Evolutionary conservation across 2,329 filamentous ascomycete species (phyloP), one percentile per base, ranked within the genome.

Genomic region (Colletotrichum lupini): DNA sequence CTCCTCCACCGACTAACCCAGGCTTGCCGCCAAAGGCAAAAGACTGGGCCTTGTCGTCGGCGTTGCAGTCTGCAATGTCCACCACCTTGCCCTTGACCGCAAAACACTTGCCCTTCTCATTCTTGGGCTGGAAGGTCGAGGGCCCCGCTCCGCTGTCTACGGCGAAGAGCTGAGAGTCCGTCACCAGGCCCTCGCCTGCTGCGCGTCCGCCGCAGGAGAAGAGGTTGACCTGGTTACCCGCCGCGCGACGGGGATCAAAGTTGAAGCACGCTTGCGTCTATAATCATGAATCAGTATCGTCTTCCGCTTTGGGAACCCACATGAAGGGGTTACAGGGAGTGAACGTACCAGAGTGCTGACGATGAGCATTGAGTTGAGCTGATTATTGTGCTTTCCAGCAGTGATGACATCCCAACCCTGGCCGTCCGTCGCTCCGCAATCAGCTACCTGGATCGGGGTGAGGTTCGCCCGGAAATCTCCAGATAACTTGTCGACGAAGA

Each of bases 191-290:
- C 24, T 84, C 80, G 57, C 89, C 89, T 72, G 88, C 89, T 24
- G 88, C 88, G 52, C 88, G 83, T 19, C 89, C 89, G 63, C 89
- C 89, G 74, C 89, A 91, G 12, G 89, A 89, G 76, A 91, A 91
- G 28, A 91, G 82, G 42, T 87, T 76, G 16, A 89, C 87, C 75
- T 89, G 88, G 76, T 87, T 86, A 12, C 87, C 88, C 2, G 83
- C 81, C 0, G 82, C 79, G 32, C 88, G 83, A 59, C 88, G 83
- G 5, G 85, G 84, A 75, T 91, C 89, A 73, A 89, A 89, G 81
- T 89, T 91, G 76, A 90, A 81, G 77, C 89, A 91, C 56, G 88
- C 89, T 77, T 90, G 85, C 1, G 89, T 91, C 74, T 75, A 26
- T 8, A 3, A 11, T 22, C 3, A 26, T 11, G 0, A n/a, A 81